phyloP scores from a whole-genome alignment of 2,329 filamentous ascomycete genomes.

The Fusarium sp. region DNA sequence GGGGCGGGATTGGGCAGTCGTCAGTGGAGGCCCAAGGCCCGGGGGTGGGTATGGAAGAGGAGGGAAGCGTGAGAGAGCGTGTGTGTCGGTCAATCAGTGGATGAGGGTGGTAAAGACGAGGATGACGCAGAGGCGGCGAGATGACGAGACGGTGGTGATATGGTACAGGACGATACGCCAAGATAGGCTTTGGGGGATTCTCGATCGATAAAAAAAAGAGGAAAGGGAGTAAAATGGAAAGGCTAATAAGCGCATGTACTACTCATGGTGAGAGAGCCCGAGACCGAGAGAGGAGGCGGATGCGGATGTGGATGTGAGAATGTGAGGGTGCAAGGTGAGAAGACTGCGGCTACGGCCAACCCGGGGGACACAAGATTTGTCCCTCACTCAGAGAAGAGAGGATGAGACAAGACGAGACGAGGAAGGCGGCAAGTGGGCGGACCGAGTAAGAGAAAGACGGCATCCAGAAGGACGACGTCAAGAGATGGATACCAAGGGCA shows the following conservation, averaged over 20 bases:
- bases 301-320: background rate
- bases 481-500: background rate
- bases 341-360: background rate
- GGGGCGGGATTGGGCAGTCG: slow-evolving; percentile 40
- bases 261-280: background rate
- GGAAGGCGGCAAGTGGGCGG: slow-evolving; percentile 1
- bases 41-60: slow-evolving; percentile 30
- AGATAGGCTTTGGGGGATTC: background rate
- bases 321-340: background rate
- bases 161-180: background rate
- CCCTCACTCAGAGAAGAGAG: background rate
- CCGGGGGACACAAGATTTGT: slow-evolving; percentile 4
- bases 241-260: slow-evolving; percentile 5
- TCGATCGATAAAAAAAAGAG: slow-evolving; percentile 4
- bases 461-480: background rate
- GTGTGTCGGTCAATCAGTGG: slow-evolving; percentile 11
- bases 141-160: background rate
- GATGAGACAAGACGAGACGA: slow-evolving; percentile 3
- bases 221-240: background rate
- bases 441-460: background rate
- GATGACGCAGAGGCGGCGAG: background rate
- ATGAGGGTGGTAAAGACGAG: background rate
- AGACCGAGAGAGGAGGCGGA: background rate
- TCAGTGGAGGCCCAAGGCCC: slow-evolving; percentile 44
- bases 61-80: slow-evolving; percentile 10